phyloP scores from a whole-genome alignment of 108 stramenopile genomes.

The Stephanodiscus minutulus region DNA sequence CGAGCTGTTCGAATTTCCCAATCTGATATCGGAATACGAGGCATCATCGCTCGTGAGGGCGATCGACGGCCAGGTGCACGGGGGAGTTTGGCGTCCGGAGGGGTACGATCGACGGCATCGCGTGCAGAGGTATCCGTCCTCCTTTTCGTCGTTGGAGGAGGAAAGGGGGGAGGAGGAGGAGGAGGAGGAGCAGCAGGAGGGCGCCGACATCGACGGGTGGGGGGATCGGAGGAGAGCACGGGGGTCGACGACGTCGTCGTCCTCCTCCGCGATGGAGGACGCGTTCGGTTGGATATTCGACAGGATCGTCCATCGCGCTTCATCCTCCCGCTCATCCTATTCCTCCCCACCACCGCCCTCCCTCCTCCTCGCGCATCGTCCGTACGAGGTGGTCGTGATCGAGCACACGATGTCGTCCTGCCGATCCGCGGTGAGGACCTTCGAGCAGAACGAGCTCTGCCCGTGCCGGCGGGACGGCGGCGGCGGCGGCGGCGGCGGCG shows the following conservation, averaged over 20 bases:
- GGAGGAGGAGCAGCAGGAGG: conserved; percentile 9
- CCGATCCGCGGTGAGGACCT: conserved; percentile 28
- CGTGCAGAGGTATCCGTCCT: conserved; percentile 52
- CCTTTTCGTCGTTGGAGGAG: background rate
- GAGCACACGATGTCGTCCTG: conserved; percentile 45
- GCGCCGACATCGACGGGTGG: background rate
- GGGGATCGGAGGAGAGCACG: too few relatives aligned
- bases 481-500: background rate
- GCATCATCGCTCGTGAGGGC: conserved; percentile 22
- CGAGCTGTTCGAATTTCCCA: conserved; percentile 21
- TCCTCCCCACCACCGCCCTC: background rate
- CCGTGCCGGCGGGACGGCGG: conserved; percentile 1
- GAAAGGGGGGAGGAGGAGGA: too few relatives aligned
- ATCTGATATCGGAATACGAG: conserved; percentile 27
- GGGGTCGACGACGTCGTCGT: too few relatives aligned
- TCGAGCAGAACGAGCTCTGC: conserved; percentile 29
- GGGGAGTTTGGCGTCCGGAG: conserved; percentile 50
- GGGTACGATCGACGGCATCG: conserved; percentile 71
- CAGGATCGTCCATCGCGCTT: too few relatives aligned
- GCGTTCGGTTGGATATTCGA: conserved; percentile 46
- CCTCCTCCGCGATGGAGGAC: conserved; percentile 9
- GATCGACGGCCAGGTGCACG: conserved; percentile 23
- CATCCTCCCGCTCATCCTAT: conserved; percentile 1
- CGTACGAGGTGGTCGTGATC: conserved; percentile 35
- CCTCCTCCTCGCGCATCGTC: conserved; percentile 4